Evolutionary conservation across 768 basidiomycete species (phyloP).

Genomic region (Mycena venus): DNA sequence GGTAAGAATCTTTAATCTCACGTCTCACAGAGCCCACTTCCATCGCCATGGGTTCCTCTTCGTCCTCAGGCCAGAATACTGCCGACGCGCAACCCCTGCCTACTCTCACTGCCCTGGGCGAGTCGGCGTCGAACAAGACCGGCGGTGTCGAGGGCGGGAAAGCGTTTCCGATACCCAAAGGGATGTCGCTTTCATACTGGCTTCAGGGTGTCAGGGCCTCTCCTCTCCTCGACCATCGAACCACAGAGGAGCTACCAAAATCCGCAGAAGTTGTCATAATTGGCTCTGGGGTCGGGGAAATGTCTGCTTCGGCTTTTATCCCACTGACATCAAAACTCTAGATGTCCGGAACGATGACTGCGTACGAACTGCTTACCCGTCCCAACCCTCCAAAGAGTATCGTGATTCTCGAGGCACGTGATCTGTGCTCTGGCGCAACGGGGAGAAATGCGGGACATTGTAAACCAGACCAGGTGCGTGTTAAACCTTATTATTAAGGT

Average conservation of each 20-base stretch:
- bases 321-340: not conserved
- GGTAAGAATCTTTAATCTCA: too few species aligned
- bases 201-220: conserved; percentile 36
- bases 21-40: not conserved
- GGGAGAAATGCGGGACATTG: conserved; percentile 69
- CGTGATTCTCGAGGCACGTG: conserved; percentile 74
- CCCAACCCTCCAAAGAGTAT: conserved; percentile 46
- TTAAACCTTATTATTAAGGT: too few species aligned
- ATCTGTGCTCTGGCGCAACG: conserved; percentile 67
- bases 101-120: too few species aligned
- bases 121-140: not conserved
- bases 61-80: too few species aligned
- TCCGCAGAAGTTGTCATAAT: conserved; percentile 56
- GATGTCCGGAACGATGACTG: conserved; percentile 38
- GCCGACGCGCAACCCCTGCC: too few species aligned
- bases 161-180: conserved; percentile 27
- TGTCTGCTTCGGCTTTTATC: not conserved
- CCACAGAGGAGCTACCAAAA: conserved; percentile 30
- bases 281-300: conserved; percentile 67
- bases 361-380: conserved; percentile 37
- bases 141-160: conserved; percentile 23
- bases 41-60: conserved; percentile 15
- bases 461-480: conserved; percentile 53
- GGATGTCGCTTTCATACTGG: conserved; percentile 37
- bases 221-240: conserved; percentile 35